Conservation (phyloP, 306 rosid species). For the Cyclanthera cordifolia region DNA sequence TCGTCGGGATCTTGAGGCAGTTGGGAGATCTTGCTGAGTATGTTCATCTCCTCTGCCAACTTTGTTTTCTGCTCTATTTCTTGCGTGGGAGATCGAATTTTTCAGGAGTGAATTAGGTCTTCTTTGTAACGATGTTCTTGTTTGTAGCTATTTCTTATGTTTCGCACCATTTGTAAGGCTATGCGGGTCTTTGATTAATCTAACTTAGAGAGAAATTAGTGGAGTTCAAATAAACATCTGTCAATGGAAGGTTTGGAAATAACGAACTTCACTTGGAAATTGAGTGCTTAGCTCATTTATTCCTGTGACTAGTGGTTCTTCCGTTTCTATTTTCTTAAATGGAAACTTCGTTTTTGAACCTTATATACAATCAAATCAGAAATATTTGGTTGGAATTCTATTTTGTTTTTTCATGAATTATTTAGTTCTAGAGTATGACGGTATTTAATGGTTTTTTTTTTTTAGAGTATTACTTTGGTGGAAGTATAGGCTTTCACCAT, state of each 20-base stretch:
- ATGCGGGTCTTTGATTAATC: not conserved
- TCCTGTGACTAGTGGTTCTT: not conserved
- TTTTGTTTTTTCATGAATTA: not conserved
- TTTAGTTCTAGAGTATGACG: no score
- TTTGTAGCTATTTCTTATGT: not conserved
- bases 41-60: conserved; percentile 18
- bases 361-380: not conserved
- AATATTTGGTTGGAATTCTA: not conserved
- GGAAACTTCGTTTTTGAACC: not conserved
- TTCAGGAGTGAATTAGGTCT: not conserved
- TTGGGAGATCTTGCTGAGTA: conserved; percentile 99
- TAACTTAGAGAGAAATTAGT: not conserved
- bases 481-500: not conserved
- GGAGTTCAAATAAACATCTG: not conserved
- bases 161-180: not conserved
- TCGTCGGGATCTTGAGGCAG: conserved; percentile 94
- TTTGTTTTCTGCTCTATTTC: not conserved
- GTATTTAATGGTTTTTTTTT: not conserved
- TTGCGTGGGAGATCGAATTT: conserved; percentile 1
- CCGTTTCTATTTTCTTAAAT: not conserved
- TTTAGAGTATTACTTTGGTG: not conserved
- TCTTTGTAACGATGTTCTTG: not conserved
- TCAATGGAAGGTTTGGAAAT: not conserved
- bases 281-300: not conserved
- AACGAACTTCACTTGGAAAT: not conserved